Percentiles rank a stretch among this genome's conserved stretches.
Evolutionary conservation across 495 filamentous ascomycete species (phyloP).

Genomic region (Podospora australis): DNA sequence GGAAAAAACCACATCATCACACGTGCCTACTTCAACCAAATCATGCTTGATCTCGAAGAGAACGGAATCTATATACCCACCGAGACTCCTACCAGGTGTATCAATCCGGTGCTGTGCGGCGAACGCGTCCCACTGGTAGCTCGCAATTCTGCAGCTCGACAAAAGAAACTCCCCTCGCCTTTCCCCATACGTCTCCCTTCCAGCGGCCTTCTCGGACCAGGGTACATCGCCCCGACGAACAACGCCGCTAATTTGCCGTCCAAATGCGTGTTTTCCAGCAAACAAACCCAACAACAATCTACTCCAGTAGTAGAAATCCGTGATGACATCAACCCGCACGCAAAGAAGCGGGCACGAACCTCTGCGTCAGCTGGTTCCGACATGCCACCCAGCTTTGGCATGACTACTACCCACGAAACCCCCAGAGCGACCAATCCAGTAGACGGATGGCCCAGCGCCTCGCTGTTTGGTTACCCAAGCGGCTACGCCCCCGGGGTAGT

Average conservation of each 20-base stretch:
- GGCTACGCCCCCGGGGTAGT: too few relatives aligned
- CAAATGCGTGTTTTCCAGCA: not conserved
- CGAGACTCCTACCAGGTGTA: not conserved
- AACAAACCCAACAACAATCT: not conserved
- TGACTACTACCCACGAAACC: too few relatives aligned
- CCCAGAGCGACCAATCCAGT: not conserved
- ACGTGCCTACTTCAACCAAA: slow-evolving; percentile 34
- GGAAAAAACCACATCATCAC: slow-evolving; percentile 33
- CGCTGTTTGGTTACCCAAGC: not conserved
- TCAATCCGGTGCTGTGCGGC: not conserved
- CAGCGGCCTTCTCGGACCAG: too few relatives aligned
- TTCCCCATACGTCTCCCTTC: too few relatives aligned
- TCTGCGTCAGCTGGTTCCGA: not conserved
- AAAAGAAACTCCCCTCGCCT: slow-evolving; percentile 14
- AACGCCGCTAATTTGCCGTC: too few relatives aligned
- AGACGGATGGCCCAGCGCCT: not conserved
- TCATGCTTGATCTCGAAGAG: slow-evolving; percentile 32
- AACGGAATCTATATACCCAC: slow-evolving; percentile 22
- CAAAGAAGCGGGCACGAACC: slow-evolving; percentile 9
- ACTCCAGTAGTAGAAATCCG: not conserved
- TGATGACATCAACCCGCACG: not conserved
- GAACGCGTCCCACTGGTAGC: slow-evolving; percentile 38
- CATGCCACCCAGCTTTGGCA: not conserved
- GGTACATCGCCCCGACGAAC: too few relatives aligned
- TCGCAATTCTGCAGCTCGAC: slow-evolving; percentile 23